Evolutionary conservation across 768 basidiomycete genomes (phyloP), one percentile per base, ranked within the genome.

Genomic region (Tulasnella calospora): DNA sequence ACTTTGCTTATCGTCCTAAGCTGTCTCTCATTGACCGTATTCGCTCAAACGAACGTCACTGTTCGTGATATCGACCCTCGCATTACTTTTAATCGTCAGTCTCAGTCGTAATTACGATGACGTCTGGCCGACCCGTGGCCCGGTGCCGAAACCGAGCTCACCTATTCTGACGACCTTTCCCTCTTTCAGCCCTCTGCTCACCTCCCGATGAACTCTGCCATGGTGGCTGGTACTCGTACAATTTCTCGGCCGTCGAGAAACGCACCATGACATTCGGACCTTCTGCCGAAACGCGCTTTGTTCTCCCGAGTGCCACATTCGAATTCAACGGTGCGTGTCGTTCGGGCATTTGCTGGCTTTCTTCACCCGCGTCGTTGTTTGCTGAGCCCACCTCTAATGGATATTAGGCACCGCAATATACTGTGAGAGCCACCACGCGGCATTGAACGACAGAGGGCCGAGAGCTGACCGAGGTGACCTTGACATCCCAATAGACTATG

Each of bases 251-350:
- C 30, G 57, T 40, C 33, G 38, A 51, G 3, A 51, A 69, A 41
- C 47, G 75, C 46, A 76, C 51, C 30, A 76, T 76, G 47, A 76
- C 75, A 76, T 76, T 55, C 57, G 75, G 75, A 10, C 75, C 75
- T 6, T 9, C 71, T 15, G 51, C 36, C 23, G 61, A 40, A 33
- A 61, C 51, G 75, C 36, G 36, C 38, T 51, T 46, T 36, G 74
- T 55, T 36, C 41, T 61, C 36, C 75, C 75, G 35, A 76, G 57
- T 61, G 75, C 75, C 41, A 61, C 75, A 19, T 76, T 76, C 75
- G 57, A 46, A 17, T 76, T 76, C 75, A 76, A 76, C n/a, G 75
- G 75, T 76, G 51, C 51, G 75, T 76, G 19, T 57, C 33, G 35
- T 21, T n/a, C 23, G 36, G n/a, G 17, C 36, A 21, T 57, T 35